Evolutionary conservation across 495 filamentous ascomycete species (phyloP), one percentile per base, ranked within the genome.

Genomic region (Lophiotrema nucula): DNA sequence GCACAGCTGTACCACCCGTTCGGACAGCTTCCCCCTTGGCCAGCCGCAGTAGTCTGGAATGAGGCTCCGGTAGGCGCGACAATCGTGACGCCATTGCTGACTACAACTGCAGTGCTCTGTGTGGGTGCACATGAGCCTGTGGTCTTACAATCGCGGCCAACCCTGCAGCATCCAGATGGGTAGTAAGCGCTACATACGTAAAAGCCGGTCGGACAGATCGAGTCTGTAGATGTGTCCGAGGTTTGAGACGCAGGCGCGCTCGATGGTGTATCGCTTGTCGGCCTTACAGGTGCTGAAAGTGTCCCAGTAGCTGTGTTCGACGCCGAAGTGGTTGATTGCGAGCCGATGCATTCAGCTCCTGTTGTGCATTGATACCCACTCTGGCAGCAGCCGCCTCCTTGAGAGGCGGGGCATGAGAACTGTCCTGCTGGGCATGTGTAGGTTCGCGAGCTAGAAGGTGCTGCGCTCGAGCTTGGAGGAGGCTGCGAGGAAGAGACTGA

Each of bases 71-170:
- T 73, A 0, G 88, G 83, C 6, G 83, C 84, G 0, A 84, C 84
- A 49, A 95, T 76, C 0, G 89, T 93, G 10, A 81, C 75, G 0
- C 84, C 86, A 52, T 81, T 70, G 0, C 75, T 76, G n/a, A 72
- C 79, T 18, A 90, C 70, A 5, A 86, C 75, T 1, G 86, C 88
- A 0, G 73, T 77, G 1, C 74, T 78, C 27, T 73, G 49, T 3
- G 63, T 28, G 4, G 65, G 43, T 2, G 66, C 66, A 78, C 91
- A 83, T 67, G 84, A 68, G 56, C 58, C 58, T 4, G 91, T 79
- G 67, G 83, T 72, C 68, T 85, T 83, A 71, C 92, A 97, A 71
- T 95, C 77, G 25, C 91, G 81, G 1, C 89, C 91, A 4, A 88
- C 88, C 22, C 84, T 87, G 71, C 89, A 93, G 72, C 89, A 93